Evolutionary conservation across 192 early-diverging fungal genomes (phyloP).

Genomic region (Dissophora ornata): DNA sequence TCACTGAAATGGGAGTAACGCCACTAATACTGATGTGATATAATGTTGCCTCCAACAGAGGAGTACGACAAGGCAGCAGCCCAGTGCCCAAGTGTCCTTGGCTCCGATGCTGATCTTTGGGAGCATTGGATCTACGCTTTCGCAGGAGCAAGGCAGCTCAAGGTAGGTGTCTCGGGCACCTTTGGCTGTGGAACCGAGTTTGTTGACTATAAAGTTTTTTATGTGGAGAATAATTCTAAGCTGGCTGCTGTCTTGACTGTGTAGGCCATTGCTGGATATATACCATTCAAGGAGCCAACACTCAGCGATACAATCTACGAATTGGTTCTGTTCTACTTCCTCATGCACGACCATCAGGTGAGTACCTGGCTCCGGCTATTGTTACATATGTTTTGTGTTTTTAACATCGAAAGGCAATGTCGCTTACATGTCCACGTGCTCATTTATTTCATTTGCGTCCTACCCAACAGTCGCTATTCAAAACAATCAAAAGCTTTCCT

Average conservation of each 20-base stretch:
- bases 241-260: too few relatives aligned
- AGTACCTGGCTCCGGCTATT: neutral
- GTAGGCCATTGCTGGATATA: constrained; percentile 76
- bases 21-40: neutral
- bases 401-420: too few relatives aligned
- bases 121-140: constrained; percentile 94
- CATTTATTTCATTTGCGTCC: too few relatives aligned
- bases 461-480: constrained; percentile 58
- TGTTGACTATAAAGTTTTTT: too few relatives aligned
- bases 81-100: constrained; percentile 80
- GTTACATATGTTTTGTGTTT: too few relatives aligned
- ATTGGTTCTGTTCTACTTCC: constrained; percentile 80
- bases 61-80: constrained; percentile 76
- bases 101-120: constrained; percentile 79
- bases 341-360: constrained; percentile 75
- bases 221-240: constrained; percentile 8
- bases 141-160: constrained; percentile 78
- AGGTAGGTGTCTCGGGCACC: constrained; percentile 55
- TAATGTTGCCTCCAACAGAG: constrained; percentile 27
- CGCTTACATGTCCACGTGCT: too few relatives aligned
- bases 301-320: constrained; percentile 88
- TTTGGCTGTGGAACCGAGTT: neutral
- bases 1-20: neutral
- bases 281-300: constrained; percentile 81
- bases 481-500: constrained; percentile 84